Evolutionary conservation across 2,329 filamentous ascomycete genomes (phyloP).

Genomic region (Daldinia sp.): DNA sequence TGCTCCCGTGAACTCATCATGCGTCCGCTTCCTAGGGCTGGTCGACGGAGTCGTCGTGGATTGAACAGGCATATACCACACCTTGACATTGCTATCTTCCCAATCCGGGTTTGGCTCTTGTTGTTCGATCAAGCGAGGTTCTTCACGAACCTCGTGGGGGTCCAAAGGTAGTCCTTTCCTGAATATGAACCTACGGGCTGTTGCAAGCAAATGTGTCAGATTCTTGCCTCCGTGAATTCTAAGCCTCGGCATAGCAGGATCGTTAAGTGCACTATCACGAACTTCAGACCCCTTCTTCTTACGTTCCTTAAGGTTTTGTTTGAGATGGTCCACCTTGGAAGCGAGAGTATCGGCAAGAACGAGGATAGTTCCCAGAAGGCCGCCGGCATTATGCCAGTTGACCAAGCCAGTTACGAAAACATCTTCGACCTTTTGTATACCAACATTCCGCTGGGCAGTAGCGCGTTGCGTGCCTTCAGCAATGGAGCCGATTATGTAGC

Average conservation of each 20-base stretch:
- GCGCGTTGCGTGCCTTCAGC: conserved; percentile 86
- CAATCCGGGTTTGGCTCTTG: conserved; percentile 71
- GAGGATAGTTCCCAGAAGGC: conserved; percentile 84
- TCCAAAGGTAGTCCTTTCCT: conserved; percentile 80
- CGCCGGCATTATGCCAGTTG: conserved; percentile 80
- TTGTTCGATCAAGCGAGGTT: conserved; percentile 50
- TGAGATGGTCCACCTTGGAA: conserved; percentile 53
- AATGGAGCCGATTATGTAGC: conserved; percentile 86
- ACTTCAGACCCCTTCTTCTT: conserved; percentile 48
- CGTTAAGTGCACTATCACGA: not conserved
- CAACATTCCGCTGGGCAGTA: conserved; percentile 71
- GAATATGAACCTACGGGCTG: conserved; percentile 84
- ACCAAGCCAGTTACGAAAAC: conserved; percentile 84
- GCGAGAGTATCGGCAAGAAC: conserved; percentile 77
- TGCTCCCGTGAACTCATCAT: conserved; percentile 55
- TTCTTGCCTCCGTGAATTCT: conserved; percentile 85
- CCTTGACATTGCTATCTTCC: conserved; percentile 77
- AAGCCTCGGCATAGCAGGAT: conserved; percentile 50
- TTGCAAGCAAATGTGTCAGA: conserved; percentile 80
- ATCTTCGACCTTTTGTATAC: conserved; percentile 72
- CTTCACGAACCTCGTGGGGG: conserved; percentile 70
- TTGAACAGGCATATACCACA: conserved; percentile 80
- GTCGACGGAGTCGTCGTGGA: conserved; percentile 41
- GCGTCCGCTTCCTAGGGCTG: conserved; percentile 49
- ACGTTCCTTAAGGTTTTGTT: conserved; percentile 50